Base-by-base conservation (phyloP, 176 grass and related monocot species). In the Oryza meridionalis region DNA sequence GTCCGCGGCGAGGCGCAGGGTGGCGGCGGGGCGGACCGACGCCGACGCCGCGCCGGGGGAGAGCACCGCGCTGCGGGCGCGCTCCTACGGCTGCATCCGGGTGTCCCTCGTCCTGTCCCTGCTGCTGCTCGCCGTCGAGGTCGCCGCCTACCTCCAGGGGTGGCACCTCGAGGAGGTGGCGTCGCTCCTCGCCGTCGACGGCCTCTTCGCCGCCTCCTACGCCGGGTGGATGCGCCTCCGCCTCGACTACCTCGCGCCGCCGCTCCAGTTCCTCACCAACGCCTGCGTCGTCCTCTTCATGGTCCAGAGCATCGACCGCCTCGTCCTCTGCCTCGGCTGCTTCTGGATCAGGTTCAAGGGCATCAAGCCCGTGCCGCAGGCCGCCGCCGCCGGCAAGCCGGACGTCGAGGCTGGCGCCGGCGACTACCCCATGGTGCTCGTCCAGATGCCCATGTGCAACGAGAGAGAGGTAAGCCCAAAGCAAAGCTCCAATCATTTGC, bases 371-470 rank as follows among this genome's bases (percentile, higher is more conserved):
- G 77, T 76, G 43, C 87, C 85, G 4, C 12, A 72, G 26, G 65
- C 68, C 64, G 69, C 68, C 55, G 69, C 68, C 63, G 65, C 51
- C 78, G 73, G 29, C 77, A 83, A 89, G 66, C 81, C 86, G 53
- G 91, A 97, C 66, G 83, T 86, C 65, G 90, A 90, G 72, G 85
- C 78, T 6, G 88, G 81, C 64, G 46, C 59, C 11, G 85, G 85
- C 6, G 70, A 89, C 38, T 94, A 65, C 80, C 94, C 94, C 43
- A 91, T 97, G 94, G 92, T 97, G 45, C 85, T 97, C 45, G 90
- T 97, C 62, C 94, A 97, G 81, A 97, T 97, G 75, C 92, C 94
- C n/a, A 97, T 97, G 92, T 92, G 94, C 88, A 97, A 97, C 69
- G 94, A 97, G 86, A 92, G 78, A 78, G 94, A 97, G 94, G 94